Conservation (phyloP, 306 rosid species). For the Lithocarpus polystachyus region DNA sequence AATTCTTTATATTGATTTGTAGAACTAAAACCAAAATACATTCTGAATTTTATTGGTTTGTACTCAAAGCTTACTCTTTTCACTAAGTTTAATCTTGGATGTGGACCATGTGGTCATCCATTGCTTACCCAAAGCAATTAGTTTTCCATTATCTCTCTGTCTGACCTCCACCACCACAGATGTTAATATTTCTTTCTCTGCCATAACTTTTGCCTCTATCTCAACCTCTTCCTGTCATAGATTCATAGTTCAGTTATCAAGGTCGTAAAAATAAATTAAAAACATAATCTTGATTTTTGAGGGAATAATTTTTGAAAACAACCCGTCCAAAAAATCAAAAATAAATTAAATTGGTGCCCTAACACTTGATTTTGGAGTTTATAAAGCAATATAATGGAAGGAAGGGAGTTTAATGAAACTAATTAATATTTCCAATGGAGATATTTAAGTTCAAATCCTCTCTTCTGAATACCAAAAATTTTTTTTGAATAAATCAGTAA, state of each 20-base stretch:
- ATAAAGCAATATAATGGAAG: no score
- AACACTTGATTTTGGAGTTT: no score
- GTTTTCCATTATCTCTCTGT: conserved; percentile 25
- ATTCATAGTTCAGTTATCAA: neutral
- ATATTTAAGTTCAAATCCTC: no score
- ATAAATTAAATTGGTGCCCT: no score
- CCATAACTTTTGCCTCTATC: conserved; percentile 36
- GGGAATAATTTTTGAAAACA: neutral
- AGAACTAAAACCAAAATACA: no score
- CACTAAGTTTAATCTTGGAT: neutral
- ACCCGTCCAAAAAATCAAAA: no score
- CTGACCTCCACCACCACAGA: conserved; percentile 34
- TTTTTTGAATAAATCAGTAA: no score
- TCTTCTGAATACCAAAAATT: no score
- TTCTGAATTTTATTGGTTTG: neutral
- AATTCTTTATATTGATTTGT: no score
- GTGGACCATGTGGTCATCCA: conserved; percentile 30
- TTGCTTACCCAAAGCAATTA: conserved; percentile 40
- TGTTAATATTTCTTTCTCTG: conserved; percentile 21
- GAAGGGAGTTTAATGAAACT: no score
- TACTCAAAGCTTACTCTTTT: conserved; percentile 14
- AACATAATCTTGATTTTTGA: neutral
- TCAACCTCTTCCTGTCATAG: conserved; percentile 42
- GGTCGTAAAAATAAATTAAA: neutral
- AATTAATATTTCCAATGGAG: no score